These are phyloP conservation scores for Brassica hybrid DNA, from an alignment of 441 rosid genomes.

Conservation along the genomic window DNA sequence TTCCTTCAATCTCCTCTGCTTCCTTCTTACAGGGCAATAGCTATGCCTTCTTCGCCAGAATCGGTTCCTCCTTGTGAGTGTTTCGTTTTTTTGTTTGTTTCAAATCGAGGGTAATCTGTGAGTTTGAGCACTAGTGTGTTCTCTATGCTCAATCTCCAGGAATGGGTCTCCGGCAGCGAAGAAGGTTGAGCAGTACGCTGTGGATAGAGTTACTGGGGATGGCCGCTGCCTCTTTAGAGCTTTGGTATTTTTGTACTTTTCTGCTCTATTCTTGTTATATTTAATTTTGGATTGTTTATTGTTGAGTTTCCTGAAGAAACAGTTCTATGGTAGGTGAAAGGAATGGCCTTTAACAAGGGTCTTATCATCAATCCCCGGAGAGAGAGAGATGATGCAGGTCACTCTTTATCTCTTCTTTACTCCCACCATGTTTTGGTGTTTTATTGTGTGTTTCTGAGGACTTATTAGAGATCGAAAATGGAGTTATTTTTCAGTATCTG, in stretches of 20 bases:
- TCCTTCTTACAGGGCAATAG: constrained; percentile 37
- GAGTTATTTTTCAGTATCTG: not conserved
- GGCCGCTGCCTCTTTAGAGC: constrained; percentile 95
- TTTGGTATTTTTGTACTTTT: constrained; percentile 32
- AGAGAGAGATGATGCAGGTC: no score
- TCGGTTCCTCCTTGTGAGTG: constrained; percentile 60
- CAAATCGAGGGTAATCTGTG: not conserved
- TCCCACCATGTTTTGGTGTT: no score
- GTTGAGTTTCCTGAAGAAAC: no score
- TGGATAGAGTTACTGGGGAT: constrained; percentile 80
- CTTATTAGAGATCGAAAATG: not conserved
- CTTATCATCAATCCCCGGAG: no score
- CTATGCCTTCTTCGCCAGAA: constrained; percentile 73
- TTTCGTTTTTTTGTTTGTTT: constrained; percentile 26
- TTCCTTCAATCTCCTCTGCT: constrained; percentile 44
- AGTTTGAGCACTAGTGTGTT: not conserved
- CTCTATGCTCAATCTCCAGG: constrained; percentile 32
- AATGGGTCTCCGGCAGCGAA: constrained; percentile 58
- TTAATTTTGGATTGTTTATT: not conserved
- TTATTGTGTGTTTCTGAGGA: no score
- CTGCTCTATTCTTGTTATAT: no score
- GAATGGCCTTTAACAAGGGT: constrained; percentile 64
- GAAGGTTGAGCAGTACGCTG: constrained; percentile 70
- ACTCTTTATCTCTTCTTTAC: no score
- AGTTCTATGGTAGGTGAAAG: constrained; percentile 59